Evolutionary conservation across 2,329 filamentous ascomycete genomes (phyloP).

Genomic region (Parafenestella ontariensis): DNA sequence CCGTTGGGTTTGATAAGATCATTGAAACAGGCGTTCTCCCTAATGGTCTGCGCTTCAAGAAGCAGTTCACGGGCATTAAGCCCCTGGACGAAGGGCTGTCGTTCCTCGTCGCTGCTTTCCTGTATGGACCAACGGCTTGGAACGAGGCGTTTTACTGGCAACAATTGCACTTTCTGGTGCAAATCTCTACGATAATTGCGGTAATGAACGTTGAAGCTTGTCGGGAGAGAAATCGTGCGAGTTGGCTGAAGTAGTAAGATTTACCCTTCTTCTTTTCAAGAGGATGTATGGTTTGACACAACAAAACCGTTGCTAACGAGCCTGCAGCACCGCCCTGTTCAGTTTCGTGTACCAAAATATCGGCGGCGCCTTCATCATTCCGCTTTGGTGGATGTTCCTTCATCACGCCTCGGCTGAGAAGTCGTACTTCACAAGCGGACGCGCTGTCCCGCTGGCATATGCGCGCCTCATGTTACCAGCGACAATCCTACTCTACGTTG

Average conservation of each 20-base stretch:
- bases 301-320: neutral
- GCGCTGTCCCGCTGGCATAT: slow-evolving; percentile 18
- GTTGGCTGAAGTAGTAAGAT: slow-evolving; percentile 29
- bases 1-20: slow-evolving; percentile 9
- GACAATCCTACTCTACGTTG: slow-evolving; percentile 14
- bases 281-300: too few relatives aligned
- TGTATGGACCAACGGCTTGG: slow-evolving; percentile 13
- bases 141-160: slow-evolving; percentile 25
- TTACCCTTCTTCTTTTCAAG: too few relatives aligned
- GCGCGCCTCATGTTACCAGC: slow-evolving; percentile 18
- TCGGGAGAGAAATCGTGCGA: slow-evolving; percentile 18
- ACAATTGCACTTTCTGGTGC: slow-evolving; percentile 20
- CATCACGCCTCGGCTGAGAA: slow-evolving; percentile 15
- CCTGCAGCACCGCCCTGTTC: slow-evolving; percentile 11
- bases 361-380: slow-evolving; percentile 16
- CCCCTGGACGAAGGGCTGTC: slow-evolving; percentile 13
- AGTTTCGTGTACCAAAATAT: slow-evolving; percentile 23
- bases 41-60: slow-evolving; percentile 20
- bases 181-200: slow-evolving; percentile 10
- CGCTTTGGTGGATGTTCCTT: slow-evolving; percentile 19
- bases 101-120: slow-evolving; percentile 20
- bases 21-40: slow-evolving; percentile 7
- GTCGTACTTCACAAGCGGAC: slow-evolving; percentile 21
- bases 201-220: slow-evolving; percentile 24
- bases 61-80: slow-evolving; percentile 17